A percentile compares a stretch with the other conserved stretches of the same genome.
These are phyloP conservation scores for Eremothecium sinecaudum DNA, from an alignment of 1,139 yeast genomes.

Conservation along the genomic window DNA sequence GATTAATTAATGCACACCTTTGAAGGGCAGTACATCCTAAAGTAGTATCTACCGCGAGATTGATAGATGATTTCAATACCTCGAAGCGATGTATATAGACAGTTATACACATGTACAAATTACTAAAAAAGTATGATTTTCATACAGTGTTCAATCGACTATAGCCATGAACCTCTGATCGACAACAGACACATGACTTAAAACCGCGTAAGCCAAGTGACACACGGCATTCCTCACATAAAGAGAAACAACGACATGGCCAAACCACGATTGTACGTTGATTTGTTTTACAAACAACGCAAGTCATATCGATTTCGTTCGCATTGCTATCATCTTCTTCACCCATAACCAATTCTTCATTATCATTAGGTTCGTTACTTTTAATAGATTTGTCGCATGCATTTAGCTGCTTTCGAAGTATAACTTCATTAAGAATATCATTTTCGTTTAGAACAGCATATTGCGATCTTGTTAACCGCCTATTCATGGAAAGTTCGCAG, in stretches of 20 bases:
- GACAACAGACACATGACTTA: conserved; percentile 78
- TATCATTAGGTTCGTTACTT: conserved; percentile 7
- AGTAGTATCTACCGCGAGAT: too few species aligned
- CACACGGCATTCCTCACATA: conserved; percentile 75
- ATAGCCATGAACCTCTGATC: conserved; percentile 56
- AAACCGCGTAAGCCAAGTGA: conserved; percentile 68
- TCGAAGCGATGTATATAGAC: too few species aligned
- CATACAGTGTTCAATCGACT: conserved; percentile 36
- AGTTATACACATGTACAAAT: too few species aligned
- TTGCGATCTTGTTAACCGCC: conserved; percentile 30
- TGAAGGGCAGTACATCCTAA: too few species aligned
- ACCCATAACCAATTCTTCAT: conserved; percentile 12
- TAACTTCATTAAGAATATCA: conserved; percentile 25
- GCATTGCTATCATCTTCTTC: conserved; percentile 11
- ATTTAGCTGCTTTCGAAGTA: conserved; percentile 14
- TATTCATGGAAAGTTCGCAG: conserved; percentile 17
- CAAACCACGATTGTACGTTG: conserved; percentile 72
- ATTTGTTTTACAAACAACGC: conserved; percentile 76
- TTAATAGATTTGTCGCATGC: conserved; percentile 11
- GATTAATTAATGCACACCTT: not conserved
- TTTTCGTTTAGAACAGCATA: conserved; percentile 27
- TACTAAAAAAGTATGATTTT: too few species aligned
- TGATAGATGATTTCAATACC: too few species aligned
- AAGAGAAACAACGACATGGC: conserved; percentile 89
- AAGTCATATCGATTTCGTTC: conserved; percentile 30